Base-by-base conservation (phyloP, 2,329 filamentous ascomycete species). In the Colletotrichum sp. region DNA sequence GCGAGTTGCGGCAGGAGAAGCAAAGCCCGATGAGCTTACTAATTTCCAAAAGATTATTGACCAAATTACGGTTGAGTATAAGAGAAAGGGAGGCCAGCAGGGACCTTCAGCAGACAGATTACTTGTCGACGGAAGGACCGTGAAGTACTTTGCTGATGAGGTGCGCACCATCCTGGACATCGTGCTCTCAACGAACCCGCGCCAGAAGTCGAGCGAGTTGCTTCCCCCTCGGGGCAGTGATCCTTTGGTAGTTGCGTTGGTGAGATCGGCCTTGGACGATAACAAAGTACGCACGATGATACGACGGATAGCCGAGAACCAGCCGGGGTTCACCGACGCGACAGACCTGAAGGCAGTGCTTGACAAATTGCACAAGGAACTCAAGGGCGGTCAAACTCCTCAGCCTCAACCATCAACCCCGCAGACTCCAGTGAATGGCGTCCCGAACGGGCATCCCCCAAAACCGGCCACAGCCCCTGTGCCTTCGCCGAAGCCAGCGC, bases 41-140 rank as follows among this genome's bases (percentile, higher is more conserved):
- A 91, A 93, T 77, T 97, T 97, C 79, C 95, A 97, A 82, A 90
- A 89, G 65, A 95, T 97, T 57, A 97, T 97, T 77, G 94, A 96
- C 80, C 92, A 95, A 81, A 90, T 97, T 72, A 96, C 93, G 3
- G 84, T 84, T 1, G 90, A 92, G 76, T 90, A 90, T 79, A 89
- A 89, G 79, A 88, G 85, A 55, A 90, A 86, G 52, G 88, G 89
- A 9, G 86, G 85, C 0, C 86, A 88, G 52, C 87, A 89, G 67
- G 89, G 88, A 0, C 90, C 90, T 8, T 89, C 90, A 6, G 89
- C 90, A 1, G 90, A 92, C 71, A 84, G 87, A 68, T 83, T 92
- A 21, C 80, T 90, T 24, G 89, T 92, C 2, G 90, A 91, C 78
- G 86, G 89, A 2, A 87, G 87, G 76, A 90, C 89, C 0, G 89